Base-by-base conservation (phyloP, 2,329 filamentous ascomycete species). In the Pseudodiploospora longispora region DNA sequence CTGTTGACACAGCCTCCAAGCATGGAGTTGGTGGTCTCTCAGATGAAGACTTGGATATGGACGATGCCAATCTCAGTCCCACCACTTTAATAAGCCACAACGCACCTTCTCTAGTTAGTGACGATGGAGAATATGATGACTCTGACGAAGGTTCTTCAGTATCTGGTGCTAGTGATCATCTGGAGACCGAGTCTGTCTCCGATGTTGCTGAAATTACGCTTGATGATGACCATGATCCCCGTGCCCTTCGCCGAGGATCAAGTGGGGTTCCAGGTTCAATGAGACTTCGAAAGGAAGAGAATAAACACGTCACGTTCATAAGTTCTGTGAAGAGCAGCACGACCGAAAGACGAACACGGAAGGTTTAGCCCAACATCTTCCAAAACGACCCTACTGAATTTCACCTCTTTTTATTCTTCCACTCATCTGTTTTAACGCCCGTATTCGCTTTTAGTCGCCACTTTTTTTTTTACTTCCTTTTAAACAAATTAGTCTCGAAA, bases 71-170 rank as follows among this genome's bases (percentile, higher is more conserved):
- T 43, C 63, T 86, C 46, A 87, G 82, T 55, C 84, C 84, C 5
- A 80, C 80, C 54, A 84, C 82, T 0, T 65, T 82, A 37, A 72
- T 82, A 41, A 85, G 83, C 60, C 87, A 87, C 62, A 85, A 86
- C 52, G 84, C 85, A 6, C 85, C 85, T 27, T 88, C 83, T 54
- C 72, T 90, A 40, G 84, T 89, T 57, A 87, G 84, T 63, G 85
- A 90, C 62, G 84, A 88, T 57, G 83, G 84, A 54, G 85, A 88
- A 59, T 87, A 85, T 55, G 84, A 85, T 52, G 82, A 83, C 44
- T 86, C 82, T 2, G 80, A 84, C 45, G 78, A 80, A 47, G 75
- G 72, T 38, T 83, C 78, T 4, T 74, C 74, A 4, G 68, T 72
- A 36, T 82, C 79, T 4, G 79, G 79, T 28, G 67, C 68, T 43